These are phyloP conservation scores for Durio zibethinus DNA, from an alignment of 345 rosid genomes.

Conservation along the genomic window DNA sequence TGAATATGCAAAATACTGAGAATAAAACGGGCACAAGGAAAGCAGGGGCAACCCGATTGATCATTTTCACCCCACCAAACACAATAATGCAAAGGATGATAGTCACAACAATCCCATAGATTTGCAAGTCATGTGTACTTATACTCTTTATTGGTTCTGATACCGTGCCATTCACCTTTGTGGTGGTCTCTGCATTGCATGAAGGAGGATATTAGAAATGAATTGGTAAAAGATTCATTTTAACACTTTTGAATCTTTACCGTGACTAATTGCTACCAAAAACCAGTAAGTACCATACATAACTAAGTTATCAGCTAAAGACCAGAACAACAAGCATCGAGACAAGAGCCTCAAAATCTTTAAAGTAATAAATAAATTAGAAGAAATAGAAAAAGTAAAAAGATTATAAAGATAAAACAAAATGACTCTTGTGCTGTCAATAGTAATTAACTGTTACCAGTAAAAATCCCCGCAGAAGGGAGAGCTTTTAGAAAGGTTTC, in stretches of 20 bases:
- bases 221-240: conserved; percentile 8
- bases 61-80: conserved; percentile 98
- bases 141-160: conserved; percentile 58
- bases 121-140: conserved; percentile 88
- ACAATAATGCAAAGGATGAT: conserved; percentile 88
- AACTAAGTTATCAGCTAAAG: background rate
- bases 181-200: conserved; percentile 60
- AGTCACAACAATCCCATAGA: conserved; percentile 93
- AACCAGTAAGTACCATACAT: background rate
- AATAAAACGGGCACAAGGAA: conserved; percentile 88
- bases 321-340: background rate
- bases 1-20: conserved; percentile 85
- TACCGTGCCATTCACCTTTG: conserved; percentile 69
- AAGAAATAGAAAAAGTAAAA: background rate
- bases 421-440: background rate
- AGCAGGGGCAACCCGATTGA: conserved; percentile 99
- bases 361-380: background rate
- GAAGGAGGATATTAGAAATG: conserved; percentile 16
- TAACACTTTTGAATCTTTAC: background rate
- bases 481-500: conserved; percentile 96
- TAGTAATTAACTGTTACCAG: conserved; percentile 45
- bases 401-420: background rate
- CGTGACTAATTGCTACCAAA: background rate
- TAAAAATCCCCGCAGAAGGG: conserved; percentile 95
- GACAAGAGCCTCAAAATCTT: background rate